Conservation (phyloP, 2,329 filamentous ascomycete genomes). For the Diaporthe vaccinii region DNA sequence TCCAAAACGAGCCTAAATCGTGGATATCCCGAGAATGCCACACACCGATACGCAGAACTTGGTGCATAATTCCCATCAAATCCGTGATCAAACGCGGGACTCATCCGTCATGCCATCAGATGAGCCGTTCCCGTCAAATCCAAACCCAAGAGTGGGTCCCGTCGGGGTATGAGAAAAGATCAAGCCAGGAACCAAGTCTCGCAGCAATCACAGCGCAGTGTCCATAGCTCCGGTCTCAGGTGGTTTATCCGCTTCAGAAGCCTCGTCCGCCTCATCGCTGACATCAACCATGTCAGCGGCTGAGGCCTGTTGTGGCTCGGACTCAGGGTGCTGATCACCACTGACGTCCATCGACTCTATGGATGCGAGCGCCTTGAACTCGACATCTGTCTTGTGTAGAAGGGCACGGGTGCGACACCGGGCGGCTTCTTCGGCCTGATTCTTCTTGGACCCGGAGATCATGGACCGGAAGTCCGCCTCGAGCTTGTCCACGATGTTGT, state of each 20-base stretch:
- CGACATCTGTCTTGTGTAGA: too few species aligned
- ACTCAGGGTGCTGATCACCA: not conserved
- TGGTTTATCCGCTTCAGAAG: not conserved
- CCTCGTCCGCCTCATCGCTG: not conserved
- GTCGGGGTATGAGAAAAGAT: not conserved
- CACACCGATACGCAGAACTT: too few species aligned
- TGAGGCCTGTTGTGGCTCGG: not conserved
- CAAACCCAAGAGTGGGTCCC: not conserved
- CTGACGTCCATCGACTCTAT: not conserved
- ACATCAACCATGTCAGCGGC: not conserved
- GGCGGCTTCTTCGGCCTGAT: constrained; percentile 29
- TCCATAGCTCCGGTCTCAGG: not conserved
- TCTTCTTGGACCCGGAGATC: not conserved
- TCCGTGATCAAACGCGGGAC: not conserved
- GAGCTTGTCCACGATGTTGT: not conserved
- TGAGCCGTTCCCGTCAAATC: not conserved
- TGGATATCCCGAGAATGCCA: not conserved
- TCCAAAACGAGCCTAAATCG: not conserved
- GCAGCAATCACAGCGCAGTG: constrained; percentile 2
- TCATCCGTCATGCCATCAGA: not conserved
- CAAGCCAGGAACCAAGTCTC: not conserved
- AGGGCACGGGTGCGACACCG: constrained; percentile 20
- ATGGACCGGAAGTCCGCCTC: constrained; percentile 9
- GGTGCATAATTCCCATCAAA: not conserved
- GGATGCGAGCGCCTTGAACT: too few species aligned